Percentiles rank a stretch among this genome's conserved stretches.
phyloP scores from a whole-genome alignment of 2,329 filamentous ascomycete genomes.

The Diplodia intermedia region DNA sequence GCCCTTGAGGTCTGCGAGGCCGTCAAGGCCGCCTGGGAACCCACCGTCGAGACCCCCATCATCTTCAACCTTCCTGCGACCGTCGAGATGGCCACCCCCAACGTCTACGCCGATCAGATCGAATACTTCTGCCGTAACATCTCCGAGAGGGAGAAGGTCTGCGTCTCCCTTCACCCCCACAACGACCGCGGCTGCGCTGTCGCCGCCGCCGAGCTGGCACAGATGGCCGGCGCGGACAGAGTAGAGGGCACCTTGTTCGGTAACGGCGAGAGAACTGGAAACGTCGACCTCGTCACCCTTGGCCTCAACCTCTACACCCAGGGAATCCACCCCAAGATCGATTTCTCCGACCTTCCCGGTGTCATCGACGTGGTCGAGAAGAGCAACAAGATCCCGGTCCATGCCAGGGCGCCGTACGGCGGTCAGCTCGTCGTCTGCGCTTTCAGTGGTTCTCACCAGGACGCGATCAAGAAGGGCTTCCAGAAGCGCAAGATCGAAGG shows the following conservation, averaged over 20 bases:
- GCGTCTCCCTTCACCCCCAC: conserved; percentile 89
- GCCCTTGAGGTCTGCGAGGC: conserved; percentile 85
- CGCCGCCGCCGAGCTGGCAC: conserved; percentile 87
- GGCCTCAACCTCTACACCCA: conserved; percentile 95
- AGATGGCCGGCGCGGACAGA: conserved; percentile 94
- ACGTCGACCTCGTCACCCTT: conserved; percentile 92
- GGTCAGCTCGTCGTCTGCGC: conserved; percentile 91
- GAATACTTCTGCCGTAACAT: conserved; percentile 94
- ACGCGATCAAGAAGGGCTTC: conserved; percentile 93
- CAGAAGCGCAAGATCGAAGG: conserved; percentile 69
- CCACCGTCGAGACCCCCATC: conserved; percentile 77
- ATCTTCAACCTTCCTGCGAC: conserved; percentile 98
- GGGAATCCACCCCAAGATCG: conserved; percentile 81
- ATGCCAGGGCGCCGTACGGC: conserved; percentile 87
- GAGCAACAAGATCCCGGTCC: conserved; percentile 93
- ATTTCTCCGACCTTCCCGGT: conserved; percentile 86
- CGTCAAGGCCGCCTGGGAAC: conserved; percentile 92
- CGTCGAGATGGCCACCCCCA: conserved; percentile 92
- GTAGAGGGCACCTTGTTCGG: conserved; percentile 95
- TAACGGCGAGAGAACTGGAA: conserved; percentile 94
- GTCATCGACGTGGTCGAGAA: conserved; percentile 90
- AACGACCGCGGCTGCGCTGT: conserved; percentile 92
- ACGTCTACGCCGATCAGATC: conserved; percentile 94
- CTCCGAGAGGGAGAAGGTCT: conserved; percentile 82
- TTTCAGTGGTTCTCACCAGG: conserved; percentile 91